phyloP scores from a whole-genome alignment of 768 basidiomycete genomes.

The Trametes coccinea region DNA sequence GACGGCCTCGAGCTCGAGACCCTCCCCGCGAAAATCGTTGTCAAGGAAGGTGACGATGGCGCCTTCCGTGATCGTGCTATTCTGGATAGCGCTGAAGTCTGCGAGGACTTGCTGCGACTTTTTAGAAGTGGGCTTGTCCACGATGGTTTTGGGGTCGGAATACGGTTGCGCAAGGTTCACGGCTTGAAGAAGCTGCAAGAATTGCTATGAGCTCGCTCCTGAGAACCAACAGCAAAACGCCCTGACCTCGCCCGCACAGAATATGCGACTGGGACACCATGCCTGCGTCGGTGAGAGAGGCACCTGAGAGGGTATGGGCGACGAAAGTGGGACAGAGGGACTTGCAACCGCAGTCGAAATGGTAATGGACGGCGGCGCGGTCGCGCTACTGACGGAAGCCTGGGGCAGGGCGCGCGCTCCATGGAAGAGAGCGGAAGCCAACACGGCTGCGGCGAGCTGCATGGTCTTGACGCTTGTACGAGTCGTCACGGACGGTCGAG shows the following conservation, averaged over 20 bases:
- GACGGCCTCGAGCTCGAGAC: slow-evolving; percentile 73
- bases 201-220: neutral
- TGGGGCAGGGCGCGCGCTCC: slow-evolving; percentile 19
- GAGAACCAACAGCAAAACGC: slow-evolving; percentile 10
- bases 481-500: slow-evolving; percentile 2
- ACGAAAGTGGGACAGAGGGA: slow-evolving; percentile 53
- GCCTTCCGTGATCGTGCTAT: slow-evolving; percentile 55
- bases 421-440: slow-evolving; percentile 5
- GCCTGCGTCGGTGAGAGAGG: slow-evolving; percentile 65
- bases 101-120: slow-evolving; percentile 62
- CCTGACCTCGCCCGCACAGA: slow-evolving; percentile 75
- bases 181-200: slow-evolving; percentile 72
- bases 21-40: slow-evolving; percentile 79
- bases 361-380: slow-evolving; percentile 38
- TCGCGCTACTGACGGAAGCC: slow-evolving; percentile 11
- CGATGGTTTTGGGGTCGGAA: slow-evolving; percentile 84
- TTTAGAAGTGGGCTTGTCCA: slow-evolving; percentile 83
- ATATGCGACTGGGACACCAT: slow-evolving; percentile 79
- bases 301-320: slow-evolving; percentile 63
- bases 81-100: slow-evolving; percentile 58
- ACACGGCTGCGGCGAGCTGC: neutral
- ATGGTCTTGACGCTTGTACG: neutral
- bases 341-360: slow-evolving; percentile 65
- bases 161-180: slow-evolving; percentile 78
- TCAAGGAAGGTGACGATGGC: slow-evolving; percentile 70